These are phyloP conservation scores for Crucibulum laeve DNA, from an alignment of 768 basidiomycete genomes.

Conservation along the genomic window DNA sequence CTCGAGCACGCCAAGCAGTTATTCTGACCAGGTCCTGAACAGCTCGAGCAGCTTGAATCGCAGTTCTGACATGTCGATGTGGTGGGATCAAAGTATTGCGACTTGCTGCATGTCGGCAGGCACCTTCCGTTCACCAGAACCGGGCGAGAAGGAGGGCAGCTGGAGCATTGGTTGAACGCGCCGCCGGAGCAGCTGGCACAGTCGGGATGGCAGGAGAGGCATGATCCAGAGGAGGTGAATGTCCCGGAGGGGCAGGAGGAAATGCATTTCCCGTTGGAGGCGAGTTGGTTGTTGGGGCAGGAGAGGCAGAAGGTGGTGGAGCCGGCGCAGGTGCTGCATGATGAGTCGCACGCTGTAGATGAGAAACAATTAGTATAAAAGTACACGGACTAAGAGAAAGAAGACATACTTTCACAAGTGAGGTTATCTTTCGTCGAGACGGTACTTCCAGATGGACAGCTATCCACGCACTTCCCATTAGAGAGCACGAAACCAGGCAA, in stretches of 20 bases:
- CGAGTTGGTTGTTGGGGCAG: slow-evolving; percentile 63
- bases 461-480: slow-evolving; percentile 61
- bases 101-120: slow-evolving; percentile 65
- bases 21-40: not conserved
- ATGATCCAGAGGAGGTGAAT: slow-evolving; percentile 61
- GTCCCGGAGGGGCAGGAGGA: slow-evolving; percentile 65
- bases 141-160: slow-evolving; percentile 63
- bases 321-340: slow-evolving; percentile 67
- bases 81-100: slow-evolving; percentile 65
- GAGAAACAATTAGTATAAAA: not conserved
- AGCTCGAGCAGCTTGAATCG: slow-evolving; percentile 43
- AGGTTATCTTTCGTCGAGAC: slow-evolving; percentile 66
- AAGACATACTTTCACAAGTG: slow-evolving; percentile 54
- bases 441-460: slow-evolving; percentile 73
- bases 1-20: slow-evolving; percentile 70
- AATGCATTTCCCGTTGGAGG: slow-evolving; percentile 69
- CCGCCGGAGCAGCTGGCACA: slow-evolving; percentile 73
- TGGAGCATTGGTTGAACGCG: slow-evolving; percentile 71
- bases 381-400: not conserved
- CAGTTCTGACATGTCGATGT: slow-evolving; percentile 61
- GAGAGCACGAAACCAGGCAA: slow-evolving; percentile 73
- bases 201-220: slow-evolving; percentile 76
- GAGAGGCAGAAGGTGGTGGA: slow-evolving; percentile 68
- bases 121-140: slow-evolving; percentile 75
- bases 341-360: slow-evolving; percentile 58